These are phyloP conservation scores for Odontarrhena argentea DNA, from an alignment of 345 rosid genomes.

Conservation along the genomic window DNA sequence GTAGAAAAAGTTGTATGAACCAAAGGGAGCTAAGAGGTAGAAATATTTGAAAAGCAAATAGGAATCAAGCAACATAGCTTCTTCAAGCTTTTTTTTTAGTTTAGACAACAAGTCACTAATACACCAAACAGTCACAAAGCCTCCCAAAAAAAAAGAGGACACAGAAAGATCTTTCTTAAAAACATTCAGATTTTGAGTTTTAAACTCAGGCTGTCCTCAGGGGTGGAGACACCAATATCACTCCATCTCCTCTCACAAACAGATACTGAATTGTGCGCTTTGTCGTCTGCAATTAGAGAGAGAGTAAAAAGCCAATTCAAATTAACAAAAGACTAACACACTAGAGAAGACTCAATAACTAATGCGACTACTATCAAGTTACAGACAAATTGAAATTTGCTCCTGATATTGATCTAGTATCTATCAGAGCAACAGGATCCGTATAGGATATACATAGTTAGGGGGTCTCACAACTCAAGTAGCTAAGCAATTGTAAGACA, in stretches of 20 bases:
- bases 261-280: constrained; percentile 83
- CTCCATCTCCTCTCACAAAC: constrained; percentile 98
- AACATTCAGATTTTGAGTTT: background rate
- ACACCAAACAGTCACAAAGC: constrained; percentile 26
- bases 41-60: background rate
- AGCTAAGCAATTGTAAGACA: constrained; percentile 6
- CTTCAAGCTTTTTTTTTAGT: constrained; percentile 17
- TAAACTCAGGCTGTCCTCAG: constrained; percentile 70
- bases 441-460: background rate
- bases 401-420: background rate
- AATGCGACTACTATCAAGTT: constrained; percentile 4
- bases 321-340: background rate
- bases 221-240: constrained; percentile 97
- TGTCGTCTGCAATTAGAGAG: constrained; percentile 64
- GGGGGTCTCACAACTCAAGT: background rate
- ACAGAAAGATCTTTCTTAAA: background rate
- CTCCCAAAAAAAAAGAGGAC: background rate
- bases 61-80: constrained; percentile 18
- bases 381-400: background rate
- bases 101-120: constrained; percentile 24
- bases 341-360: constrained; percentile 1
- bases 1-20: background rate
- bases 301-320: constrained; percentile 1
- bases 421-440: background rate
- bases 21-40: background rate